Percentiles rank a stretch among this genome's conserved stretches.
These are phyloP conservation scores for Pleurotus djamor DNA, from an alignment of 768 basidiomycete genomes.

Conservation along the genomic window DNA sequence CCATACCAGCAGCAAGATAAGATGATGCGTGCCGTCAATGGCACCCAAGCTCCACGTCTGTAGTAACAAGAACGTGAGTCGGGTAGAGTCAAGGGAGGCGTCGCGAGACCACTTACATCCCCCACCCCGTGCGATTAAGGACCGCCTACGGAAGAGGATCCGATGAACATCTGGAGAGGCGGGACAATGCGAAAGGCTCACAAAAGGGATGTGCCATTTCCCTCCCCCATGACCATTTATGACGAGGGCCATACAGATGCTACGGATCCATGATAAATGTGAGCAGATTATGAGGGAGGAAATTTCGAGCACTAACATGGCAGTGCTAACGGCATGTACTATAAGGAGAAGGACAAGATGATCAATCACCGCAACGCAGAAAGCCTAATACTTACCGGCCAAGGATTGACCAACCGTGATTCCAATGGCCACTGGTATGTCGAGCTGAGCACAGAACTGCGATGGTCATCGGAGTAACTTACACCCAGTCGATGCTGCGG, in stretches of 20 bases:
- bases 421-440: slow-evolving; percentile 27
- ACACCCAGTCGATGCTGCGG: slow-evolving; percentile 24
- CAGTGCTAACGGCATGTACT: slow-evolving; percentile 10
- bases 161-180: not conserved
- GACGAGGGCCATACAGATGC: slow-evolving; percentile 23
- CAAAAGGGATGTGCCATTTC: slow-evolving; percentile 29
- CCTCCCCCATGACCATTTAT: slow-evolving; percentile 25
- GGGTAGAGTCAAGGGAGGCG: not conserved
- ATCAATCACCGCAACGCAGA: not conserved
- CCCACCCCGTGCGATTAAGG: slow-evolving; percentile 23
- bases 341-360: not conserved
- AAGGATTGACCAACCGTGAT: slow-evolving; percentile 24
- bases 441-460: no score
- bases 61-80: not conserved
- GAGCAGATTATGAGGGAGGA: not conserved
- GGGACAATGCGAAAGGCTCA: slow-evolving; percentile 9
- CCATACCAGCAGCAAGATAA: slow-evolving; percentile 29
- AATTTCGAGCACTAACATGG: not conserved
- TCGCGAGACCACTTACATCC: slow-evolving; percentile 13
- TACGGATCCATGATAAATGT: not conserved
- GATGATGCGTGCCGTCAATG: slow-evolving; percentile 23
- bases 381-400: slow-evolving; percentile 13
- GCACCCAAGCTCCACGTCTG: slow-evolving; percentile 27
- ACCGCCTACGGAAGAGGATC: slow-evolving; percentile 15
- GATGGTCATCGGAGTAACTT: slow-evolving; percentile 6